Evolutionary conservation across 257 asterid genomes (phyloP).

Genomic region (Solanum virginianum): DNA sequence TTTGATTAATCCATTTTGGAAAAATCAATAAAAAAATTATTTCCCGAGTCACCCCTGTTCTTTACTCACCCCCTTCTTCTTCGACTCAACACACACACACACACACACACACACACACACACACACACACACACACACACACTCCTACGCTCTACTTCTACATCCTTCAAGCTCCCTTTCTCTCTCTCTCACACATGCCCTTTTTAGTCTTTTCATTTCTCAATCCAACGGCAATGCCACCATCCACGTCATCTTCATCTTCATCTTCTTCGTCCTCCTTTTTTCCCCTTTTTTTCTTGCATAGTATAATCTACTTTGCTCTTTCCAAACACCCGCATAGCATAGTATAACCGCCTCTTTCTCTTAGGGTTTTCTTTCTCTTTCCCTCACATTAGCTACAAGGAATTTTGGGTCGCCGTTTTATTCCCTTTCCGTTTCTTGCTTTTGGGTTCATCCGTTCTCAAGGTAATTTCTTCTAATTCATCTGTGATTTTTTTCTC

Average conservation of each 20-base stretch:
- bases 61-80: slow-evolving; percentile 6
- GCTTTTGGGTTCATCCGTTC: neutral
- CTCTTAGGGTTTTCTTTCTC: slow-evolving; percentile 17
- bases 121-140: neutral
- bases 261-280: neutral
- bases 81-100: neutral
- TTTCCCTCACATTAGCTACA: neutral
- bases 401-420: neutral
- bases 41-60: neutral
- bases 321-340: slow-evolving; percentile 1
- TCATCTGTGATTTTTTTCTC: neutral
- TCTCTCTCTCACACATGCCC: slow-evolving; percentile 3
- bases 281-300: neutral
- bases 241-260: slow-evolving; percentile 15
- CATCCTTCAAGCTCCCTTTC: neutral
- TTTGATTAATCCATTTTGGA: too few species aligned
- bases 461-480: neutral
- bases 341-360: neutral
- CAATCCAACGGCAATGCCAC: slow-evolving; percentile 18
- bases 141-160: neutral
- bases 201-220: slow-evolving; percentile 12
- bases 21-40: too few species aligned
- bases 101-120: neutral
- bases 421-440: neutral
- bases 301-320: neutral